phyloP scores from a whole-genome alignment of 164 flowering plant genomes.

The Vitis labrusca region DNA sequence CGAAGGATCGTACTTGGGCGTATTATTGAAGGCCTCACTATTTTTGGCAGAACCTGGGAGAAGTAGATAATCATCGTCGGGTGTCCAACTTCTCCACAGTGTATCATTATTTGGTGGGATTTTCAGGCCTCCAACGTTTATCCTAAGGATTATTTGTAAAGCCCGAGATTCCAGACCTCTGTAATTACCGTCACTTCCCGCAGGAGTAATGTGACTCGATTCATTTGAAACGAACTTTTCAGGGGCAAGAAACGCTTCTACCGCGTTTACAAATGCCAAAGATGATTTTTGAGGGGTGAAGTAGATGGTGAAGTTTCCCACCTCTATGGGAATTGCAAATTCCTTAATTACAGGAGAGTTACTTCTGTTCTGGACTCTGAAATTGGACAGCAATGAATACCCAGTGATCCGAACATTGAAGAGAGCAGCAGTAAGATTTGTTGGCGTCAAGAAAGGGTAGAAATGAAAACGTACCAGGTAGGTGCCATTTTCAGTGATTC shows the following conservation, averaged over 20 bases:
- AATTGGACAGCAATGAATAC: slow-evolving; percentile 11
- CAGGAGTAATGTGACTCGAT: background rate
- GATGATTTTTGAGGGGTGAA: slow-evolving; percentile 4
- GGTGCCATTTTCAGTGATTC: no score
- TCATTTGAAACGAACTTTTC: background rate
- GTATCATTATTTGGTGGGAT: background rate
- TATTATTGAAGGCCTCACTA: background rate
- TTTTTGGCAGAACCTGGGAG: background rate
- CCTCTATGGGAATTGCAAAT: slow-evolving; percentile 1
- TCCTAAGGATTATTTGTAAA: slow-evolving; percentile 6
- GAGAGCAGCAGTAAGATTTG: slow-evolving; percentile 5
- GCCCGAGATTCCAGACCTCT: background rate
- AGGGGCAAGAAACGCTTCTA: slow-evolving; percentile 8
- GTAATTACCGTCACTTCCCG: background rate
- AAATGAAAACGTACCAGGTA: no score
- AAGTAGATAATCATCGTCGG: slow-evolving; percentile 2
- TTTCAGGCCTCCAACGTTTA: slow-evolving; percentile 12
- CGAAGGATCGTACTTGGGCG: background rate
- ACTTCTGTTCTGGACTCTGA: background rate
- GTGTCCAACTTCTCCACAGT: slow-evolving; percentile 12
- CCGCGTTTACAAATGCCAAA: slow-evolving; percentile 19
- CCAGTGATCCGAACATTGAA: slow-evolving; percentile 15
- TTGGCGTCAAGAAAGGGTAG: background rate
- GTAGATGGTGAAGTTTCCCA: background rate
- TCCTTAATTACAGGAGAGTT: slow-evolving; percentile 6